Conservation (phyloP, 176 grass and related monocot genomes). For the Triticum urartu region DNA sequence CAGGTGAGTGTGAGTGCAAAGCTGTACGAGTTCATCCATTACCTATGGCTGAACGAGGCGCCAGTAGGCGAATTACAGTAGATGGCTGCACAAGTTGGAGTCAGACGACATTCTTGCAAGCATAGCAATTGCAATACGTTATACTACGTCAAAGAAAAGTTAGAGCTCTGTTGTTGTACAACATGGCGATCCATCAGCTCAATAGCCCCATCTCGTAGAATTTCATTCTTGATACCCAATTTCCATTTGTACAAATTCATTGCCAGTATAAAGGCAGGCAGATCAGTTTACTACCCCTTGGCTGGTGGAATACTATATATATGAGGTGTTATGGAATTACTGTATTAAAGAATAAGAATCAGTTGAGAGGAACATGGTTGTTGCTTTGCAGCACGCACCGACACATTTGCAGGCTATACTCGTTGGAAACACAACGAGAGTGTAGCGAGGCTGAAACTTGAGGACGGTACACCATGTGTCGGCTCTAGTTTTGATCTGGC, state of each 20-base stretch:
- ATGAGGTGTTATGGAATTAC: background rate
- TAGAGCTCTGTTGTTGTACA: constrained; percentile 24
- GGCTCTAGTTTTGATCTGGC: background rate
- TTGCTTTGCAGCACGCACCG: background rate
- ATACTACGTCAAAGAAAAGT: constrained; percentile 19
- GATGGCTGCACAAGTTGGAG: constrained; percentile 33
- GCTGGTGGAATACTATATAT: constrained; percentile 32
- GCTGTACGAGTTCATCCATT: constrained; percentile 93
- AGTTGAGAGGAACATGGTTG: background rate
- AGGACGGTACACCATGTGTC: background rate
- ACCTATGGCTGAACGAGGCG: constrained; percentile 83
- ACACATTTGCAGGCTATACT: background rate
- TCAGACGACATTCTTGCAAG: constrained; percentile 38
- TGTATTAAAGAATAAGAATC: background rate
- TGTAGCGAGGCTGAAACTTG: background rate
- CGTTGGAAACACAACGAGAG: background rate
- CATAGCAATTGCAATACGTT: constrained; percentile 29
- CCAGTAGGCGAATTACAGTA: constrained; percentile 84
- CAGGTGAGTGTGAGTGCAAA: constrained; percentile 88
- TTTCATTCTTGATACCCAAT: constrained; percentile 18
- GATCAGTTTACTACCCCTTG: constrained; percentile 30
- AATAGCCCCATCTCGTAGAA: constrained; percentile 1
- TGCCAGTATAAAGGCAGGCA: constrained; percentile 28
- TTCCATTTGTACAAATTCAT: constrained; percentile 20
- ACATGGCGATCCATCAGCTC: background rate